A percentile compares a stretch with the other conserved stretches of the same genome.
These are phyloP conservation scores for Chlamydomonas asymmetrica DNA, from an alignment of 139 green algal species.

Conservation along the genomic window DNA sequence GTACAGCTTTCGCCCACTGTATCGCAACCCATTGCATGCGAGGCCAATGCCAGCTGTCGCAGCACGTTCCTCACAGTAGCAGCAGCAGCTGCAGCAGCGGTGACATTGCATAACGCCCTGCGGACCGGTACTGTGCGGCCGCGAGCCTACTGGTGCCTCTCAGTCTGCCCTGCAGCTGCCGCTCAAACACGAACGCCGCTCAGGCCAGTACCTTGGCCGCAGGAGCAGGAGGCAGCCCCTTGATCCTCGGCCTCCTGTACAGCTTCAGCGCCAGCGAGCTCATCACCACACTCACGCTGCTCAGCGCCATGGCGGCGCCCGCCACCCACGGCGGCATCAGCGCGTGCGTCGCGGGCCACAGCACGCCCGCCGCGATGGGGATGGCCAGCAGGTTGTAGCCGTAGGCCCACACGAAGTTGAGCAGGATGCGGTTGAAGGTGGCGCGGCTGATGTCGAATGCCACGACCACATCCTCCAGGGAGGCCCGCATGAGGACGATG, in stretches of 20 bases:
- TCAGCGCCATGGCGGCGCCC: conserved; percentile 86
- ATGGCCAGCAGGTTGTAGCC: conserved; percentile 90
- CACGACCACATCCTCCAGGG: conserved; percentile 80
- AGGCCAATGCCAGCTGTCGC: no score
- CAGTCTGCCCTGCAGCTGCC: no score
- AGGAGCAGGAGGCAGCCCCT: no score
- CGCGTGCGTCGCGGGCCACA: conserved; percentile 68
- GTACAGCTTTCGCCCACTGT: no score
- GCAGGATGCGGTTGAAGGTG: conserved; percentile 76
- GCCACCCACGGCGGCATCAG: conserved; percentile 92
- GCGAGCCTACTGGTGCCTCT: no score
- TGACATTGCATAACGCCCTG: no score
- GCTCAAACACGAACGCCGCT: no score
- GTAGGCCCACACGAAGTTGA: conserved; percentile 92
- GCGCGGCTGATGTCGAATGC: conserved; percentile 82
- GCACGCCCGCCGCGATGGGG: conserved; percentile 72
- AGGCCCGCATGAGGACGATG: conserved; percentile 85
- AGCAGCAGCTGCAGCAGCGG: no score
- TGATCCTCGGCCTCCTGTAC: conserved; percentile 27
- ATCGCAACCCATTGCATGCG: no score
- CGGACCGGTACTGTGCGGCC: no score
- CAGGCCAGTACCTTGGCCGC: no score
- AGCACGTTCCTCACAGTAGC: no score
- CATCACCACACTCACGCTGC: conserved; percentile 84
- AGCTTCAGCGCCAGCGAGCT: conserved; percentile 63